Percentiles rank a stretch among this genome's conserved stretches.
These are phyloP conservation scores for Mycosphaerelloides madeirae DNA, from an alignment of 2,329 filamentous ascomycete genomes.

Conservation along the genomic window DNA sequence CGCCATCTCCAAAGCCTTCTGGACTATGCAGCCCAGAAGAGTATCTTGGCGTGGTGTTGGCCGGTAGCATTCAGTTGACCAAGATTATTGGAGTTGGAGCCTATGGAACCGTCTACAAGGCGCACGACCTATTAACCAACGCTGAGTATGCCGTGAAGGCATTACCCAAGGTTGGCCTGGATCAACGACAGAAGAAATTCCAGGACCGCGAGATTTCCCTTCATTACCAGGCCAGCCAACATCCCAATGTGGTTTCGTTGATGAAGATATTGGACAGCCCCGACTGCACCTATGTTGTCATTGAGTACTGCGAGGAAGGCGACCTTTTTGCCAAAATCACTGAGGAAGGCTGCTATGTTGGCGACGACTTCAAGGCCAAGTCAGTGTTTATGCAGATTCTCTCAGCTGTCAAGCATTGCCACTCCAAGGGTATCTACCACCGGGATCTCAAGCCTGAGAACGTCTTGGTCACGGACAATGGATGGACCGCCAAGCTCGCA, in stretches of 20 bases:
- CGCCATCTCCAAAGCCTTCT: constrained; percentile 41
- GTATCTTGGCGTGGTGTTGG: constrained; percentile 76
- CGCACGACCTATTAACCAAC: constrained; percentile 75
- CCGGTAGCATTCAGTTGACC: constrained; percentile 75
- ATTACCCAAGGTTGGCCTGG: constrained; percentile 87
- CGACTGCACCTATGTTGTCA: constrained; percentile 91
- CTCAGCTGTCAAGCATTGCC: constrained; percentile 94
- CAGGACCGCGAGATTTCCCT: constrained; percentile 90
- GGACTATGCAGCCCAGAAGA: constrained; percentile 62
- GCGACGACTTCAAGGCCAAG: constrained; percentile 83
- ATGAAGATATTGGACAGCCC: constrained; percentile 85
- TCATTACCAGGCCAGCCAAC: constrained; percentile 81
- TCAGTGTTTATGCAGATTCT: constrained; percentile 89
- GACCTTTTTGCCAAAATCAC: constrained; percentile 98
- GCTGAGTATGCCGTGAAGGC: constrained; percentile 92
- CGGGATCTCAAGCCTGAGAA: constrained; percentile 98
- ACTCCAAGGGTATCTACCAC: constrained; percentile 90
- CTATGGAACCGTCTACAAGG: constrained; percentile 93
- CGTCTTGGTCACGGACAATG: constrained; percentile 83
- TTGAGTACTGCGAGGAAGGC: constrained; percentile 95
- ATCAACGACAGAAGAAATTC: constrained; percentile 80
- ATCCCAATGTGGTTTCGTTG: constrained; percentile 90
- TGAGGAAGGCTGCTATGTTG: constrained; percentile 85
- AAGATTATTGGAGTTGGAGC: constrained; percentile 87
- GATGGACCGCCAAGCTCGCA: constrained; percentile 87